These are phyloP conservation scores for Trichoderma koningiopsis DNA, from an alignment of 2,329 filamentous ascomycete species.

Conservation along the genomic window DNA sequence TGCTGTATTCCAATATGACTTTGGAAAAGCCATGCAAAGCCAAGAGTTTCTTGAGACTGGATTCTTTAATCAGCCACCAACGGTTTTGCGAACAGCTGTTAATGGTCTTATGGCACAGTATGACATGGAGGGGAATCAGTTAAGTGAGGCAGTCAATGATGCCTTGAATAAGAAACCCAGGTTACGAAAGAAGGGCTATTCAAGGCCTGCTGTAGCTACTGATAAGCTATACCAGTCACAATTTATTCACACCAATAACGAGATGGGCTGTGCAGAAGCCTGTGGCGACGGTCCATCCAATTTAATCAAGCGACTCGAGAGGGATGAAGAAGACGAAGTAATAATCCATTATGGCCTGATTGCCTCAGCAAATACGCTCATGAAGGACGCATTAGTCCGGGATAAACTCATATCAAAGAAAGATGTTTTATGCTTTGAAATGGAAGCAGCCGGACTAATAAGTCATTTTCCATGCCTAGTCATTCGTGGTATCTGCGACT, in stretches of 20 bases:
- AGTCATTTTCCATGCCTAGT: background rate
- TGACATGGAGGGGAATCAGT: background rate
- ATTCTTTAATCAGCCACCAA: background rate
- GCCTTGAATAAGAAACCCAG: background rate
- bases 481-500: conserved; percentile 1
- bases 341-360: background rate
- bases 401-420: background rate
- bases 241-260: background rate
- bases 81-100: background rate
- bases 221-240: background rate
- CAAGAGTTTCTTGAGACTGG: background rate
- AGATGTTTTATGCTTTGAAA: background rate
- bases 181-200: background rate
- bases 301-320: background rate
- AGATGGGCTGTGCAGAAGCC: background rate
- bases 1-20: background rate
- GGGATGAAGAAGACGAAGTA: background rate
- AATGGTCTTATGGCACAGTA: background rate
- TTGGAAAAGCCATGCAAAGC: background rate
- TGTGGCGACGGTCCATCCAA: background rate
- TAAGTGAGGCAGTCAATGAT: background rate
- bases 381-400: background rate
- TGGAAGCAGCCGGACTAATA: background rate
- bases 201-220: background rate
- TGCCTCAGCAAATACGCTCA: background rate